A percentile compares a stretch with the other conserved stretches of the same genome.
phyloP scores from a whole-genome alignment of 306 rosid species.

The Begonia fuchsioides region DNA sequence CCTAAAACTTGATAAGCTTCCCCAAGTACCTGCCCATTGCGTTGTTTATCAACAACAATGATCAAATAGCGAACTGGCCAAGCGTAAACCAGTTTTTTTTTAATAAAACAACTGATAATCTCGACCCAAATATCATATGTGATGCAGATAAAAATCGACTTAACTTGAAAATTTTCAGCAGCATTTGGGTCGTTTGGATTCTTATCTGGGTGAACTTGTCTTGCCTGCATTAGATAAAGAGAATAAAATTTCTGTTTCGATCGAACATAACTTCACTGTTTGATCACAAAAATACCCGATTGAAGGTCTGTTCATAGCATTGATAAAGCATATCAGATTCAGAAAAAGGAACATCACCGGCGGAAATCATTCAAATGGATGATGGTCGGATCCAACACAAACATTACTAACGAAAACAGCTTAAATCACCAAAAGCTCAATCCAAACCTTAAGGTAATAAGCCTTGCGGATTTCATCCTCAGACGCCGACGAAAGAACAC shows the following conservation, averaged over 20 bases:
- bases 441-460: constrained; percentile 63
- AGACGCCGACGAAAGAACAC: constrained; percentile 51
- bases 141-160: constrained; percentile 1
- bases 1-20: constrained; percentile 91
- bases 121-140: neutral
- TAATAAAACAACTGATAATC: neutral
- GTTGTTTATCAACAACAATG: too few species aligned
- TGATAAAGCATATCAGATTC: neutral
- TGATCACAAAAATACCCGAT: too few species aligned
- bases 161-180: constrained; percentile 68
- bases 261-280: too few species aligned
- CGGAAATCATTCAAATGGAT: neutral
- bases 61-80: too few species aligned
- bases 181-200: constrained; percentile 79
- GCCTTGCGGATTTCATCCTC: constrained; percentile 83
- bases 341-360: neutral
- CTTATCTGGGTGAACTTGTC: constrained; percentile 93
- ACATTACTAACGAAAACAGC: too few species aligned
- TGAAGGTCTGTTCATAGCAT: too few species aligned
- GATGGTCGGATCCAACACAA: too few species aligned
- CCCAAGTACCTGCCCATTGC: constrained; percentile 38
- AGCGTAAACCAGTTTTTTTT: too few species aligned
- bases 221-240: constrained; percentile 34
- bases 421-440: too few species aligned
- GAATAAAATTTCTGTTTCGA: too few species aligned